Percentiles rank a stretch among this genome's conserved stretches.
These are phyloP conservation scores for Peronospora tabacina DNA, from an alignment of 352 stramenopile species.

Conservation along the genomic window DNA sequence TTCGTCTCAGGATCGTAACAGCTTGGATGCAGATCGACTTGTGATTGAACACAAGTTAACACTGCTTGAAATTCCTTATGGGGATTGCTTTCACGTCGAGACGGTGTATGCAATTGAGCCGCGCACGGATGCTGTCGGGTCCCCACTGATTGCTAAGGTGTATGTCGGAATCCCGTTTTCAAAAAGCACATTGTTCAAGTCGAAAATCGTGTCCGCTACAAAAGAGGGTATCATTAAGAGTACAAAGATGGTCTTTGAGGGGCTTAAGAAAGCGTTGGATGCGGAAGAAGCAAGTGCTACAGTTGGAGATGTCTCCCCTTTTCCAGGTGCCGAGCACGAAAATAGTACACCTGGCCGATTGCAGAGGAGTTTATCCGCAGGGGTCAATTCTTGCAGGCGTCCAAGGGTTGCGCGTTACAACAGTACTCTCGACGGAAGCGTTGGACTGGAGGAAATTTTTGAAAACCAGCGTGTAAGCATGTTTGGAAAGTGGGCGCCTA, in stretches of 20 bases:
- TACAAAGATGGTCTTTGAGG: conserved; percentile 46
- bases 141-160: conserved; percentile 40
- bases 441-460: conserved; percentile 82
- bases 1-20: conserved; percentile 31
- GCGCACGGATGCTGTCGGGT: conserved; percentile 27
- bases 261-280: conserved; percentile 40
- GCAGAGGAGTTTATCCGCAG: conserved; percentile 15
- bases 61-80: conserved; percentile 73
- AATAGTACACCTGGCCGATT: conserved; percentile 3
- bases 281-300: conserved; percentile 14
- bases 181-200: conserved; percentile 81
- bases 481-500: conserved; percentile 83
- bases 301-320: conserved; percentile 1
- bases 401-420: conserved; percentile 50
- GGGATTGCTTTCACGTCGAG: conserved; percentile 73
- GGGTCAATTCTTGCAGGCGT: conserved; percentile 10
- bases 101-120: conserved; percentile 49
- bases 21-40: conserved; percentile 35
- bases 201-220: conserved; percentile 69
- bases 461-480: conserved; percentile 84
- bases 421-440: conserved; percentile 61
- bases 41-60: conserved; percentile 57
- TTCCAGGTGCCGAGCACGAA: conserved; percentile 2
- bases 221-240: conserved; percentile 62
- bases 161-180: conserved; percentile 69